Base-by-base conservation (phyloP, 1,284 basidiomycete species). In the Ustilago bromivora region DNA sequence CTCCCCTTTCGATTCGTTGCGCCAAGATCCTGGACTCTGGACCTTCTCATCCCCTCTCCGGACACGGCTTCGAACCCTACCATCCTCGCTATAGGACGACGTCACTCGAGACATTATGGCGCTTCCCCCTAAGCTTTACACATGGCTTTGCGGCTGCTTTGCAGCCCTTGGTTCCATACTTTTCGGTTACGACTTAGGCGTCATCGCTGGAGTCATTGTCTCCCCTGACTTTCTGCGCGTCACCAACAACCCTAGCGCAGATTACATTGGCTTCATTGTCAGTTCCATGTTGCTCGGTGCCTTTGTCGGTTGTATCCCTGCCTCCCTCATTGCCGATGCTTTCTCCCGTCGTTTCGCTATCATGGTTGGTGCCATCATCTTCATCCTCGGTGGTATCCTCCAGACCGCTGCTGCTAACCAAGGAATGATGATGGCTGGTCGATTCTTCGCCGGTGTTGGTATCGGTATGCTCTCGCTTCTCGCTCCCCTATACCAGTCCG, bases 371-470 rank as follows among this genome's bases (percentile, higher is more conserved):
- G 84, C 84, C 52, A 51, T 87, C 51, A 79, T 88, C 43, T 88
- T 88, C 84, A 88, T 90, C 28, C 67, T 91, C 40, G 90, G 91
- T 4, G 90, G 90, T 23, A 86, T 87, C 4, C 69, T 88, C 4
- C 87, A 87, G 73, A 89, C 89, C 0, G 89, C 87, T 8, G 89
- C 90, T 0, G 84, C 85, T 64, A 90, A 89, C 80, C 88, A 90
- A 82, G 88, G 88, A 59, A 89, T 89, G 87, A 91, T 92, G 89
- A 87, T 90, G 36, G 89, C 89, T 11, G 91, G 91, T 4, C 88
- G 91, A 3, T 91, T 91, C 87, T 89, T 91, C 66, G 90, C 90
- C 10, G 87, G 87, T 35, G 80, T 88, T 69, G 87, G 87, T 28
- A 88, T 89, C 63, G 90, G 90, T 3, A 89, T 89, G 77, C 87